Conservation (phyloP, 1,284 basidiomycete species). For the Leccinum fallax region DNA sequence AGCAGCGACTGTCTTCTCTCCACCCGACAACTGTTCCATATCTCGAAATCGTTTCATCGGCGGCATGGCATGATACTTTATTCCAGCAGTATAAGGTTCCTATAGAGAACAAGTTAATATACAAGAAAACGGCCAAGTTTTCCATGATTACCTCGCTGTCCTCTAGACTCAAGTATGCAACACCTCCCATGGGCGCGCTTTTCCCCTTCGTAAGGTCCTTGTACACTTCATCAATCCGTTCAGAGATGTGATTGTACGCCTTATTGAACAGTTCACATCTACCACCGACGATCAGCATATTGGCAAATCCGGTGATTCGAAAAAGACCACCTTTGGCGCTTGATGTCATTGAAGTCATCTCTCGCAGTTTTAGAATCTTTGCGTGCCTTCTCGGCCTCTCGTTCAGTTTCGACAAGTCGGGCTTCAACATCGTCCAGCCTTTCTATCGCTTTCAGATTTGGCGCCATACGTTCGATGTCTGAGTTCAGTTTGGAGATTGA, state of each 20-base stretch:
- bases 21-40: constrained; percentile 98
- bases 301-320: neutral
- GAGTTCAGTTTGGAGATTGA: constrained; percentile 70
- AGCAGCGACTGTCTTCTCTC: constrained; percentile 98
- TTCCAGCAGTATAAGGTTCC: constrained; percentile 95
- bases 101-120: constrained; percentile 36
- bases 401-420: constrained; percentile 73
- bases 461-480: constrained; percentile 94
- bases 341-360: constrained; percentile 89
- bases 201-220: constrained; percentile 97
- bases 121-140: neutral
- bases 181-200: constrained; percentile 91
- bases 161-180: constrained; percentile 94
- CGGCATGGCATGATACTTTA: constrained; percentile 99
- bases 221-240: constrained; percentile 93
- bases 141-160: constrained; percentile 78
- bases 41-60: constrained; percentile 99
- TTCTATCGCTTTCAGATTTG: constrained; percentile 96
- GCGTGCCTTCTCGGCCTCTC: constrained; percentile 75
- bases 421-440: constrained; percentile 91
- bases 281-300: neutral
- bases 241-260: constrained; percentile 95
- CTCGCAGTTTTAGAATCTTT: constrained; percentile 87
- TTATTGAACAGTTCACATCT: constrained; percentile 91
- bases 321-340: constrained; percentile 67